Evolutionary conservation across 257 asterid species (phyloP).

Genomic region (Dorcoceras hygrometricum): DNA sequence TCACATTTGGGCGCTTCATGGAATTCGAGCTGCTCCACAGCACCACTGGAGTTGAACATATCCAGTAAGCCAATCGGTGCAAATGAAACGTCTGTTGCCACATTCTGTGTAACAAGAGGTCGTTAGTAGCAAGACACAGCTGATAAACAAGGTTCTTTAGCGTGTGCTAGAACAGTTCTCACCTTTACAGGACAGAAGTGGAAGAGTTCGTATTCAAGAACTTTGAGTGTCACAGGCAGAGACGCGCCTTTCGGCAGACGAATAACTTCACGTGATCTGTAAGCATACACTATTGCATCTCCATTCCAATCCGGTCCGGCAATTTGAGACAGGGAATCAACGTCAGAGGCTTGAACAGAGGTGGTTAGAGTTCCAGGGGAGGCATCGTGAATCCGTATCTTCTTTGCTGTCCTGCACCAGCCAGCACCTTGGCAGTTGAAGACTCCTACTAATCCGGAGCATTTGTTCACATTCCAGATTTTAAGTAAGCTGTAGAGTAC

Average conservation of each 20-base stretch:
- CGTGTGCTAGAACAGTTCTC: constrained; percentile 20
- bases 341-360: constrained; percentile 72
- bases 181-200: constrained; percentile 88
- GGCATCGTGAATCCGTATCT: constrained; percentile 80
- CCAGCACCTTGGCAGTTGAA: constrained; percentile 72
- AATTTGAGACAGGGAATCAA: constrained; percentile 57
- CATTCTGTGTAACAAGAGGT: constrained; percentile 40
- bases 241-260: constrained; percentile 74
- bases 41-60: constrained; percentile 90
- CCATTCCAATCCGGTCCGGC: constrained; percentile 83
- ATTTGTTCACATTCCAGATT: constrained; percentile 80
- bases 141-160: no score
- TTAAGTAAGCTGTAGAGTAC: constrained; percentile 74
- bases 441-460: constrained; percentile 53
- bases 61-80: constrained; percentile 89
- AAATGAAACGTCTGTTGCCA: constrained; percentile 42
- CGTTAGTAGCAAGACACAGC: background rate
- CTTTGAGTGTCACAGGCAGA: constrained; percentile 72
- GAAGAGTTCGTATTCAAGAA: constrained; percentile 86
- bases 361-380: constrained; percentile 85
- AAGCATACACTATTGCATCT: constrained; percentile 58
- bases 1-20: constrained; percentile 30
- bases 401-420: constrained; percentile 80
- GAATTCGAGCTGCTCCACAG: constrained; percentile 61
- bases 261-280: constrained; percentile 59